Evolutionary conservation across 495 filamentous ascomycete species (phyloP).

Genomic region (Penicillium salamii): DNA sequence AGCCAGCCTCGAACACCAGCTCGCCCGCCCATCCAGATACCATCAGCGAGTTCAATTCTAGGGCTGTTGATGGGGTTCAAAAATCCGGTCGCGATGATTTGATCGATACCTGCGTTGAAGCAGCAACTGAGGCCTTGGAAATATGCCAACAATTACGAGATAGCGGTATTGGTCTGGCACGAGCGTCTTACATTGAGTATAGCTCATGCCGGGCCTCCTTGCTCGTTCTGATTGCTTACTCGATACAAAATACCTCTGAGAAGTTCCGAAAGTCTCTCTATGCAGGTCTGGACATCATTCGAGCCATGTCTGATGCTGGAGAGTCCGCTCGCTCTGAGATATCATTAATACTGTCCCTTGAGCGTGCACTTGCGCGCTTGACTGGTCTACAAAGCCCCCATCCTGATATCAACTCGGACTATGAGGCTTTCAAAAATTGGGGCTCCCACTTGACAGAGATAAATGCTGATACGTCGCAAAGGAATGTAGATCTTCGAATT

Average conservation of each 20-base stretch:
- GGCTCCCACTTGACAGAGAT: conserved; percentile 13
- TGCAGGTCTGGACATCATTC: conserved; percentile 30
- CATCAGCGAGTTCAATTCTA: background rate
- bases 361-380: conserved; percentile 25
- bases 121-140: conserved; percentile 22
- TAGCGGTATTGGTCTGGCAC: conserved; percentile 25
- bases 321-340: conserved; percentile 35
- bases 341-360: conserved; percentile 31
- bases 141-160: conserved; percentile 27
- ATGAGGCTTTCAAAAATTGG: conserved; percentile 31
- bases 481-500: background rate
- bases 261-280: conserved; percentile 17
- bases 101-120: conserved; percentile 25
- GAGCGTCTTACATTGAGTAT: conserved; percentile 38
- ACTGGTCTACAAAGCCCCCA: conserved; percentile 5
- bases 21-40: conserved; percentile 3
- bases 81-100: conserved; percentile 14
- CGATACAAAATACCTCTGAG: conserved; percentile 23
- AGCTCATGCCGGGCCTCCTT: conserved; percentile 36
- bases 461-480: background rate
- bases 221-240: conserved; percentile 33
- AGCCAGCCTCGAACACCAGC: background rate
- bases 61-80: background rate
- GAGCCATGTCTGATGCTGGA: conserved; percentile 32
- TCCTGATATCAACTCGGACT: conserved; percentile 7